A percentile compares a stretch with the other conserved stretches of the same genome.
These are phyloP conservation scores for Hortiboletus flavorubellus DNA, from an alignment of 768 basidiomycete species.

Conservation along the genomic window DNA sequence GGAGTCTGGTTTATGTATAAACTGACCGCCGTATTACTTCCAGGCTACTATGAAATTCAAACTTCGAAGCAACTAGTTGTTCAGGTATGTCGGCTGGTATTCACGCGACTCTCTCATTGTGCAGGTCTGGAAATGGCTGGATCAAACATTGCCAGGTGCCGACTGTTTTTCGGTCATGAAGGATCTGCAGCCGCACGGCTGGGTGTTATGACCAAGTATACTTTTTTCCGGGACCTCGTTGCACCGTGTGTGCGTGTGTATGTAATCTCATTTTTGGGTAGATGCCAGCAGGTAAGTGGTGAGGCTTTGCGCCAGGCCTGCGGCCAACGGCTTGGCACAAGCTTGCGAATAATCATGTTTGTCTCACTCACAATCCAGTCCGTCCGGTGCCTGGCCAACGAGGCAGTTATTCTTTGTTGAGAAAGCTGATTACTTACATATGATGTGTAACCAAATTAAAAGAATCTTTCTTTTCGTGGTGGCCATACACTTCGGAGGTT, in stretches of 20 bases:
- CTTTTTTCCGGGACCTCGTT: constrained; percentile 17
- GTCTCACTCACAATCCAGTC: constrained; percentile 10
- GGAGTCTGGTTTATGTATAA: constrained; percentile 10
- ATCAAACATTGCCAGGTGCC: constrained; percentile 29
- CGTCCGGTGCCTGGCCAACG: constrained; percentile 16
- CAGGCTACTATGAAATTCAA: constrained; percentile 38
- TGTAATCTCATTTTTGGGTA: constrained; percentile 22
- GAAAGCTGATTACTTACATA: constrained; percentile 4
- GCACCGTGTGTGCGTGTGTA: constrained; percentile 18
- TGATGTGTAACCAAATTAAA: constrained; percentile 15
- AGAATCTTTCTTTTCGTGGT: constrained; percentile 6
- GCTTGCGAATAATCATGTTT: constrained; percentile 8
- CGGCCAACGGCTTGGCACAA: constrained; percentile 13
- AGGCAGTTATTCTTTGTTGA: constrained; percentile 8
- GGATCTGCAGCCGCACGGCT: constrained; percentile 27
- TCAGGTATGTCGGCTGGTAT: constrained; percentile 28
- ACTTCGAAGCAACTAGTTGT: constrained; percentile 34
- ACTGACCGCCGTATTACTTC: constrained; percentile 18
- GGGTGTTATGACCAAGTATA: constrained; percentile 22
- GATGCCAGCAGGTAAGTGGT: constrained; percentile 23
- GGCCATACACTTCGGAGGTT: constrained; percentile 12
- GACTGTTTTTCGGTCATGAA: constrained; percentile 37
- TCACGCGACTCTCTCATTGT: constrained; percentile 17
- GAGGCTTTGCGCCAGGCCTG: constrained; percentile 16
- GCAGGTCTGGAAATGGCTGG: constrained; percentile 36